Evolutionary conservation across 176 grass and related monocot genomes (phyloP), one percentile per base, ranked within the genome.

Genomic region (Themeda triandra): DNA sequence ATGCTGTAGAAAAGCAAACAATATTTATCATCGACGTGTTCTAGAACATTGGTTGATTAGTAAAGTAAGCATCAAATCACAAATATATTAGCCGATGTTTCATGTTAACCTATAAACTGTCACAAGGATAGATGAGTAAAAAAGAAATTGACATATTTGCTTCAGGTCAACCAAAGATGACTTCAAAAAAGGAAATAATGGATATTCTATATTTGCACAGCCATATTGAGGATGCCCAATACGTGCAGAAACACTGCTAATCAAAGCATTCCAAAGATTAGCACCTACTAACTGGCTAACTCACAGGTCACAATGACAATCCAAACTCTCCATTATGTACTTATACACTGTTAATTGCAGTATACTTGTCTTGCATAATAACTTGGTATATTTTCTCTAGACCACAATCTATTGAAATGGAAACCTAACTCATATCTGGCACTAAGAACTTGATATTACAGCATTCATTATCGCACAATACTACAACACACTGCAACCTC

Each of bases 1-100:
- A 97, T 5, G 94, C 94, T 97, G 88, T 14, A 94, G 42, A 84
- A 82, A 29, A 25, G 29, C 27, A 67, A 36, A 60, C 9, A 35
- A 60, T n/a, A 66, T 70, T 69, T 78, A 83, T 71, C 63, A 62
- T 19, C 21, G 35, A 28, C 10, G 39, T 60, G 80, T 28, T 62
- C 32, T 39, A 40, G 66, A 69, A 13, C 62, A 66, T 36, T 29
- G 1, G 41, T 12, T 36, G 27, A 19, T 51, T 70, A 36, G 32
- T 13, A 69, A 68, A 36, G 1, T 21, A 68, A 69, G 3, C 36
- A 87, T 33, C 10, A 75, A 24, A 27, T 10, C 6, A 82, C 9
- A 41, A 46, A 69, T 13, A 19, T 24, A 59, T n/a, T 37, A 13
- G 56, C 54, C 6, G 10, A 1, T 0, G 2, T 46, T 31, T 23